Conservation (phyloP, 495 filamentous ascomycete species). For the Neurospora intermedia region DNA sequence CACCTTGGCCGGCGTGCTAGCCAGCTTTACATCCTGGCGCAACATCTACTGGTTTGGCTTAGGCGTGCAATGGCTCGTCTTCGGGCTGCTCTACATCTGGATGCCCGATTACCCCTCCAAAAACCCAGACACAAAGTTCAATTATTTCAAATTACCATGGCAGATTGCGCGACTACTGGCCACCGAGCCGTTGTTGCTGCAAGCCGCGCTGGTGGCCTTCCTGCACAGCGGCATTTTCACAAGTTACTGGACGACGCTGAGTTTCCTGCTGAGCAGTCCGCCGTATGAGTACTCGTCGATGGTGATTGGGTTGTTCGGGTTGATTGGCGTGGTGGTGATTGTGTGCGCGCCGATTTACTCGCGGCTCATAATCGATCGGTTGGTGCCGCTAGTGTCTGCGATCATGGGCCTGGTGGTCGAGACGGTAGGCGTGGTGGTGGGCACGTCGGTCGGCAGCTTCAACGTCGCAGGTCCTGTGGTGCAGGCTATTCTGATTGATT, state of each 20-base stretch:
- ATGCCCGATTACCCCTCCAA: constrained; percentile 75
- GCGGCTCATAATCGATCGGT: constrained; percentile 57
- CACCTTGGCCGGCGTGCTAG: constrained; percentile 63
- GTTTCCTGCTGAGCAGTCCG: constrained; percentile 58
- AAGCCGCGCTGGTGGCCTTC: constrained; percentile 37
- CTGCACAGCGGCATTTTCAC: constrained; percentile 31
- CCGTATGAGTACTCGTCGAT: constrained; percentile 60
- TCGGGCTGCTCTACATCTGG: constrained; percentile 54
- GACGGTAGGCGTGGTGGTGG: constrained; percentile 54
- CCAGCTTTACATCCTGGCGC: constrained; percentile 61
- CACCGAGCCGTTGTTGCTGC: constrained; percentile 56
- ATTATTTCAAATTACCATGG: constrained; percentile 57
- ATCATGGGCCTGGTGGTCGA: constrained; percentile 48
- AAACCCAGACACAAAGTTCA: constrained; percentile 46
- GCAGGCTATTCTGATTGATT: constrained; percentile 61
- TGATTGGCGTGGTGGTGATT: constrained; percentile 65
- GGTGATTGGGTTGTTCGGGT: constrained; percentile 64
- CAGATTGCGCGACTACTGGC: constrained; percentile 50
- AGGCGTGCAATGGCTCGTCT: constrained; percentile 60
- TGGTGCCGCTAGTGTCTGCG: constrained; percentile 55
- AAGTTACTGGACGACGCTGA: constrained; percentile 69
- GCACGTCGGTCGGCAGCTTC: constrained; percentile 54
- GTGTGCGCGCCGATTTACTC: constrained; percentile 55
- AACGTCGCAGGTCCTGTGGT: constrained; percentile 65
- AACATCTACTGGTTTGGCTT: constrained; percentile 74